Conservation (phyloP, 768 basidiomycete genomes). For the Baorangia bicolor region DNA sequence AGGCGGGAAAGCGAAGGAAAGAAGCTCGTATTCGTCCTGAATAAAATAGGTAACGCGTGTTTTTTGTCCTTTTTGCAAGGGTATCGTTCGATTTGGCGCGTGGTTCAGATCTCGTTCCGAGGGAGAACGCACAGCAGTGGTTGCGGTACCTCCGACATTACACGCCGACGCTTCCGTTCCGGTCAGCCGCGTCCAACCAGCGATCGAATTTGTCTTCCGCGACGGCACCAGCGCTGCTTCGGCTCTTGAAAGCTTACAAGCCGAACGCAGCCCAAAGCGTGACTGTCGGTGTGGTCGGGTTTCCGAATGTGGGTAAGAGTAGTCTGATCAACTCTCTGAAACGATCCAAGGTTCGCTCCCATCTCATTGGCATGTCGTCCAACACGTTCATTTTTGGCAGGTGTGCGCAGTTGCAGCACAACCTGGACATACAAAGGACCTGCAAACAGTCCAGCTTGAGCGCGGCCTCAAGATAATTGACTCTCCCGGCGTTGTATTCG, state of each 20-base stretch:
- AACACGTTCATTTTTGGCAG: conserved; percentile 32
- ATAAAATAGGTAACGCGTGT: conserved; percentile 82
- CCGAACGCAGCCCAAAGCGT: conserved; percentile 63
- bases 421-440: conserved; percentile 89
- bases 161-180: conserved; percentile 92
- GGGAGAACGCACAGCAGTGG: conserved; percentile 87
- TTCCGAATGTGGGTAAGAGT: conserved; percentile 97
- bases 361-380: neutral
- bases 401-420: conserved; percentile 95
- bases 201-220: conserved; percentile 77
- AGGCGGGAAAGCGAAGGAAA: conserved; percentile 86
- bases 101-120: conserved; percentile 78
- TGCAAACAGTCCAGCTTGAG: conserved; percentile 91
- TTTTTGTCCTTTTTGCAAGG: neutral
- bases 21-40: conserved; percentile 90
- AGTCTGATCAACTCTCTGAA: conserved; percentile 92
- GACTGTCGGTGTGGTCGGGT: conserved; percentile 91
- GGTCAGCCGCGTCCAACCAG: conserved; percentile 72
- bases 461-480: conserved; percentile 91
- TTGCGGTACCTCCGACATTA: conserved; percentile 87
- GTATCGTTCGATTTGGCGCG: neutral
- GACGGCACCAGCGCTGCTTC: conserved; percentile 74
- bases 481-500: conserved; percentile 97
- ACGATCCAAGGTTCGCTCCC: conserved; percentile 61
- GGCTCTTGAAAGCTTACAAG: conserved; percentile 81